Percentiles rank a stretch among this genome's conserved stretches.
Evolutionary conservation across 805 yeast genomes (phyloP).

Genomic region (Wickerhamiella kurtzmanii): DNA sequence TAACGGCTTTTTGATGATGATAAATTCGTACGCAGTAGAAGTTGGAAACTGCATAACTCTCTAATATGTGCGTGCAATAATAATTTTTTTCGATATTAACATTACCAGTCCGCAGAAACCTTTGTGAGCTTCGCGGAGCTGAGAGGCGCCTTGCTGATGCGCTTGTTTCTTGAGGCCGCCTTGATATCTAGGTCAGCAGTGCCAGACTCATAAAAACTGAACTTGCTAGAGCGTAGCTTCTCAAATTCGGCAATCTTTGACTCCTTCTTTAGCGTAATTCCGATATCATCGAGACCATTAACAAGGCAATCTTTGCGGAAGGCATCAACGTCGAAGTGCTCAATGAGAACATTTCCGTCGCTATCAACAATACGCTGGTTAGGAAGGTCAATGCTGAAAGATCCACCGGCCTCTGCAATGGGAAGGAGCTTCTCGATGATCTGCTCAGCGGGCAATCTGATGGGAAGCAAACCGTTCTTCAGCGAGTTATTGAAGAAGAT

Average conservation of each 20-base stretch:
- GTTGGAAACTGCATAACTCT: no score
- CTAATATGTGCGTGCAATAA: no score
- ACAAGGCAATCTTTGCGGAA: slow-evolving; percentile 92
- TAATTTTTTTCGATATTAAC: no score
- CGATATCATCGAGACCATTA: slow-evolving; percentile 94
- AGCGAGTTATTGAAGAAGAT: slow-evolving; percentile 94
- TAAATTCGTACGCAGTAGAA: no score
- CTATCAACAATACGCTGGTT: slow-evolving; percentile 63
- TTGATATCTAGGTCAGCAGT: slow-evolving; percentile 25
- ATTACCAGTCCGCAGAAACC: not conserved
- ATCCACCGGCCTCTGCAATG: slow-evolving; percentile 57
- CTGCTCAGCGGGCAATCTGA: slow-evolving; percentile 69
- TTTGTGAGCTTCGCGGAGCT: not conserved
- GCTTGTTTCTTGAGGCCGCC: not conserved
- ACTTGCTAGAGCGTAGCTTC: slow-evolving; percentile 57
- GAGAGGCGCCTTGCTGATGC: not conserved
- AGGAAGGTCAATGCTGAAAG: slow-evolving; percentile 71
- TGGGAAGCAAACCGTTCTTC: slow-evolving; percentile 90
- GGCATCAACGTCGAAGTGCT: slow-evolving; percentile 71
- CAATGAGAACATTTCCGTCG: slow-evolving; percentile 61
- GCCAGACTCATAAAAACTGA: slow-evolving; percentile 90
- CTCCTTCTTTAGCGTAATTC: slow-evolving; percentile 85
- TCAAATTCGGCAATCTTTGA: slow-evolving; percentile 62
- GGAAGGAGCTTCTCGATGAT: slow-evolving; percentile 66
- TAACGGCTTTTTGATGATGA: not conserved